These are phyloP conservation scores for Arxiozyma heterogenica DNA, from an alignment of 1,139 yeast species.

Conservation along the genomic window DNA sequence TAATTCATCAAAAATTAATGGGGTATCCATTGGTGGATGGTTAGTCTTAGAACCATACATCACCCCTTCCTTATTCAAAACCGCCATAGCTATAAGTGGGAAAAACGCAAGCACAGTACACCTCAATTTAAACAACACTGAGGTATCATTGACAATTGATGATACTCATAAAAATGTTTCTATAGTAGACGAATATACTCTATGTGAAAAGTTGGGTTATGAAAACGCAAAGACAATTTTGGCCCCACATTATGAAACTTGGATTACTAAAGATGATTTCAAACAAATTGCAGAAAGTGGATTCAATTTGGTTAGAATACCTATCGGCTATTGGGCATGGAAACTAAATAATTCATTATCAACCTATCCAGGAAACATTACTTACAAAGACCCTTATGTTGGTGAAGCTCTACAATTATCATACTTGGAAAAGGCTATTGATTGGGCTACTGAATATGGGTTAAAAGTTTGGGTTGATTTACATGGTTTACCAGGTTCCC, in stretches of 20 bases:
- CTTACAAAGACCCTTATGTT: slow-evolving; percentile 46
- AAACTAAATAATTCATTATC: slow-evolving; percentile 25
- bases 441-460: slow-evolving; percentile 44
- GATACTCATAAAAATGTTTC: slow-evolving; percentile 4
- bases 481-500: slow-evolving; percentile 62
- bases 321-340: slow-evolving; percentile 66
- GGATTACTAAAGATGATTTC: slow-evolving; percentile 49
- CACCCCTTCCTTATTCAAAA: slow-evolving; percentile 44
- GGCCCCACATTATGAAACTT: slow-evolving; percentile 45
- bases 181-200: slow-evolving; percentile 48
- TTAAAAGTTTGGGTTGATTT: slow-evolving; percentile 54
- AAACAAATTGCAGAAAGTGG: slow-evolving; percentile 40
- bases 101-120: not conserved
- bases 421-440: slow-evolving; percentile 45
- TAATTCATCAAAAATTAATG: slow-evolving; percentile 19
- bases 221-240: slow-evolving; percentile 38
- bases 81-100: slow-evolving; percentile 9
- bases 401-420: slow-evolving; percentile 41
- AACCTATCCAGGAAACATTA: slow-evolving; percentile 16
- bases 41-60: slow-evolving; percentile 56
- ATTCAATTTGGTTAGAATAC: slow-evolving; percentile 53
- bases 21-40: slow-evolving; percentile 61
- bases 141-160: not conserved
- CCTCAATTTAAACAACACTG: not conserved
- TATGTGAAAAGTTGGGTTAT: slow-evolving; percentile 40